Base-by-base conservation (phyloP, 306 rosid genomes). In the Fragaria ananassa region DNA sequence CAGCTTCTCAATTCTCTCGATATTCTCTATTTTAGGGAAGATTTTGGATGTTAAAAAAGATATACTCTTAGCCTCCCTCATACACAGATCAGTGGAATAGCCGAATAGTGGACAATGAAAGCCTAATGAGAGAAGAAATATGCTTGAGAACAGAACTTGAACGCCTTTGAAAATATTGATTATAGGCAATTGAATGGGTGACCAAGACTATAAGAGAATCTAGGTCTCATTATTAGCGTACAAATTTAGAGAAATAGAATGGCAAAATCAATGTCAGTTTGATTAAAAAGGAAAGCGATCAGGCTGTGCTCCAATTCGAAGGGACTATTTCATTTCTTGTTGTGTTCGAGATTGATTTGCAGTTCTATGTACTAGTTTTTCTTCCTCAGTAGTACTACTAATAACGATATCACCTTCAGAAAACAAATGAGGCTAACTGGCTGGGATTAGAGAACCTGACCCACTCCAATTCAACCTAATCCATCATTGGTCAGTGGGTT, bases 391-490 rank as follows among this genome's bases (percentile, higher is more conserved):
- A 31, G 34, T 31, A 31, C 34, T 31, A 31, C 34, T 31, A 31
- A 31, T 42, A 66, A 41, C n/a, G 19, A 42, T n/a, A 68, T 5
- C 17, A 45, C n/a, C 15, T 3, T 4, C 8, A 49, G 1, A 2
- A 49, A 31, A 31, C 34, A 31, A 31, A 31, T 31, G 34, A 31
- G 34, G 34, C 34, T 31, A 31, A 31, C 34, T 31, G 3, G 34
- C 34, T 31, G 34, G 34, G 34, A 31, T 31, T 31, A 70, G 34
- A 13, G 14, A 2, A 12, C 7, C 69, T 64, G 69, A 64, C 69
- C 25, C 65, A 13, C 51, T 54, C 66, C 65, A 54, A 21, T 21
- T 54, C 51, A 54, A 72, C 51, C 76, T 37, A 21, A 72, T 72
- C 37, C 67, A 29, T 27, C 21, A 72, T 54, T 21, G 17, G 31